Evolutionary conservation across 495 filamentous ascomycete genomes (phyloP), one percentile per base, ranked within the genome.

Genomic region (Thermochaetoides thermophila): DNA sequence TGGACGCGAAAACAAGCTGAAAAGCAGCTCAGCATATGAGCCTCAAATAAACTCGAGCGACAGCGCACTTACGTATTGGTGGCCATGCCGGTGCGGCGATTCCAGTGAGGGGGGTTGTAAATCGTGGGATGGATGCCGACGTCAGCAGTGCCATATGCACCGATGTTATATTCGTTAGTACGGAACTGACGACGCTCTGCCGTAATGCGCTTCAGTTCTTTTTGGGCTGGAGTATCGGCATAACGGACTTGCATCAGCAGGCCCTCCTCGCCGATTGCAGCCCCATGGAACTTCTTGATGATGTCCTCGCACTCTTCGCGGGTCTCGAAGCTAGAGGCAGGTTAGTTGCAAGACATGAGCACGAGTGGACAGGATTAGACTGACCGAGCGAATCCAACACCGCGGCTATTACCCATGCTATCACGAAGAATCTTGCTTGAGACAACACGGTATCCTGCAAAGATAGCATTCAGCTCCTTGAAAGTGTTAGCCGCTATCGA

Each of bases 381-480:
- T 54, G 57, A 94, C 87, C 87, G 74, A 51, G 89, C 91, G 60
- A 99, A 99, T 17, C 89, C 89, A 39, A 96, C 89, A 51, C 91
- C 87, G 49, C 89, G 87, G 56, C 87, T 93, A 37, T 85, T 77
- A 34, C 84, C 89, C 42, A 82, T 76, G 39, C 70, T 69, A 53
- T 95, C 84, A 29, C 85, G 81, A 37, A 93, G 78, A 44, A 99
- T 91, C 57, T 91, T 84, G 65, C 81, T 79, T 0, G 87, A 95
- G 29, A 83, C 71, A 27, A 93, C 82, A 44, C 72, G 71, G 60
- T 81, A 87, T 13, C 80, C 81, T 42, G 72, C 62, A 54, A 96
- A 95, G 38, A 85, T 76, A n/a, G 69, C 63, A 42, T 65, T 66
- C 37, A 86, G 68, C 50, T 81, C 76, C 76, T 81, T 20, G 39